Conservation (phyloP, 371 early-diverging fungal species). For the Mortierella sp. region DNA sequence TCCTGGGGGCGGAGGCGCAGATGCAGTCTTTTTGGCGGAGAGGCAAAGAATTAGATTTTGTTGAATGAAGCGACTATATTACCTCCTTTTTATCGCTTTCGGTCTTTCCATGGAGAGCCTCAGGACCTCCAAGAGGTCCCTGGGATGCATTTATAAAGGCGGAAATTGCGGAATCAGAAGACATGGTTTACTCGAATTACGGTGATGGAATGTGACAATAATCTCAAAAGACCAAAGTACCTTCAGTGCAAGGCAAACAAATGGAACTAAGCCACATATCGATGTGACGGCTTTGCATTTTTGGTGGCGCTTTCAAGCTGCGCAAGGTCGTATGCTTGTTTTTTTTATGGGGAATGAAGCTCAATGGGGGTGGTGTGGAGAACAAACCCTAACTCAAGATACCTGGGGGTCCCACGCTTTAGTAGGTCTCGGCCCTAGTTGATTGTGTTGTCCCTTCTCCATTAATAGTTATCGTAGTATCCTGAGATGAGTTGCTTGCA, state of each 20-base stretch:
- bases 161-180: slow-evolving; percentile 33
- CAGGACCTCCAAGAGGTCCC: slow-evolving; percentile 42
- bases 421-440: no score
- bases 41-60: background rate
- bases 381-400: no score
- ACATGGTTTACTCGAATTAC: slow-evolving; percentile 15
- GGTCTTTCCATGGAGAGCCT: slow-evolving; percentile 32
- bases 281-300: background rate
- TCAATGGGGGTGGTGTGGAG: no score
- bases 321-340: no score
- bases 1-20: no score
- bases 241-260: no score
- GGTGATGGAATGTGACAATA: background rate
- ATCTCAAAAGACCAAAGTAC: background rate
- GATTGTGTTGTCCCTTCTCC: no score
- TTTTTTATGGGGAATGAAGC: no score
- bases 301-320: background rate
- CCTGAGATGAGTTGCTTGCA: no score
- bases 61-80: background rate
- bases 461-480: no score
- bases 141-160: slow-evolving; percentile 45
- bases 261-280: background rate
- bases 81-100: slow-evolving; percentile 50
- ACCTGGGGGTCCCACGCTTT: no score
- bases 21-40: background rate